These are phyloP conservation scores for Myochromella boudieri DNA, from an alignment of 768 basidiomycete species.

Conservation along the genomic window DNA sequence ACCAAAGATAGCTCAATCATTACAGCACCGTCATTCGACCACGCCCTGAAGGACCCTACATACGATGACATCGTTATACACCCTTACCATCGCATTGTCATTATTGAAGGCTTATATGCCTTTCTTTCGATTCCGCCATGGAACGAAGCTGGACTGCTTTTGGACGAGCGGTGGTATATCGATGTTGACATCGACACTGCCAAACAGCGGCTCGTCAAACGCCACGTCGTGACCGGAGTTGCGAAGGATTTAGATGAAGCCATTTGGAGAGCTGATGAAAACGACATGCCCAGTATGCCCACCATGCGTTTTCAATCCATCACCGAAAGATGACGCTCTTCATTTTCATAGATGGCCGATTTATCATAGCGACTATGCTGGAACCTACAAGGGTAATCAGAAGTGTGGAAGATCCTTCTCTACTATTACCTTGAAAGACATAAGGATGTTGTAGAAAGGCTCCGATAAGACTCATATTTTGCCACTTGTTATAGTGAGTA, in stretches of 20 bases:
- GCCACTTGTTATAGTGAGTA: too few species aligned
- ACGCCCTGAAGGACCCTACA: slow-evolving; percentile 83
- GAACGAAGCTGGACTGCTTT: slow-evolving; percentile 56
- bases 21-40: slow-evolving; percentile 83
- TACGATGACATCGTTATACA: slow-evolving; percentile 57
- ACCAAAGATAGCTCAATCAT: slow-evolving; percentile 27
- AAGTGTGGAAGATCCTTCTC: slow-evolving; percentile 23
- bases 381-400: slow-evolving; percentile 43
- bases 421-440: too few species aligned
- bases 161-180: slow-evolving; percentile 83
- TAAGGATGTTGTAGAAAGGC: too few species aligned
- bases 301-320: slow-evolving; percentile 1
- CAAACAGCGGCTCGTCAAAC: slow-evolving; percentile 55
- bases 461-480: too few species aligned
- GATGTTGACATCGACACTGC: slow-evolving; percentile 57
- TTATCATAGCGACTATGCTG: slow-evolving; percentile 44
- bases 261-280: slow-evolving; percentile 67
- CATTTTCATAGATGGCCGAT: slow-evolving; percentile 40
- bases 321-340: not conserved
- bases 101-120: slow-evolving; percentile 91
- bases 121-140: slow-evolving; percentile 76
- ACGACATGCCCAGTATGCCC: slow-evolving; percentile 73
- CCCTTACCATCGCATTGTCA: slow-evolving; percentile 69
- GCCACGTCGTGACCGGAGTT: slow-evolving; percentile 81
- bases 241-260: slow-evolving; percentile 65